Base-by-base conservation (phyloP, 2,329 filamentous ascomycete species). In the Exophiala oligosperma region DNA sequence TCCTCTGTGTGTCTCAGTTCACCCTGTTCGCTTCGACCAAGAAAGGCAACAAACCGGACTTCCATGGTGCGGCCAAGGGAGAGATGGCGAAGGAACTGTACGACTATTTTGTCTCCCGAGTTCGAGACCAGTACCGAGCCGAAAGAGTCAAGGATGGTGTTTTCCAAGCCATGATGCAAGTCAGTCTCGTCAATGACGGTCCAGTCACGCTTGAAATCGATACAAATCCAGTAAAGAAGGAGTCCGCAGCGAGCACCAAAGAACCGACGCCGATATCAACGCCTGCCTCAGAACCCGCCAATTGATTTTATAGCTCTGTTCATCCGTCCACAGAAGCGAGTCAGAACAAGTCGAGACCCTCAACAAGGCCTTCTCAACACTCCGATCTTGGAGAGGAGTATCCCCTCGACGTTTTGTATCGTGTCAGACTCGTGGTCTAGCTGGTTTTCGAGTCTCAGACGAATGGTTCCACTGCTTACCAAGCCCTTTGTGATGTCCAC, bases 91-190 rank as follows among this genome's bases (percentile, higher is more conserved):
- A 86, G 67, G 82, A 82, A 61, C 80, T 97, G 5, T 99, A 97
- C 71, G 84, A 92, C 55, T 81, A 88, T 70, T 97, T 99, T 76
- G 85, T 92, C 66, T 77, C 83, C 51, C 90, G 89, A 67, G 85
- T 97, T 43, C 83, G 86, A 67, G 80, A 86, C 54, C 81, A 85
- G 2, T 96, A 97, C 72, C 73, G 78, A 4, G 74, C 83, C 5
- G 89, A 91, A 7, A 87, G 82, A 63, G 92, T 99, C 58, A 92
- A 96, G 72, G 88, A 99, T 71, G 94, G 95, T n/a, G 86, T 93
- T 29, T 99, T 99, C 73, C 93, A 96, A 71, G 94, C 94, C 50
- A 97, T 96, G 92, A 99, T 99, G 94, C 89, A 97, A 70, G 93
- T 99, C 58, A 89, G 90, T 49, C 76, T 97, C 29, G 86, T 97